These are phyloP conservation scores for Penicillium sp. DNA, from an alignment of 2,329 filamentous ascomycete genomes.

Conservation along the genomic window DNA sequence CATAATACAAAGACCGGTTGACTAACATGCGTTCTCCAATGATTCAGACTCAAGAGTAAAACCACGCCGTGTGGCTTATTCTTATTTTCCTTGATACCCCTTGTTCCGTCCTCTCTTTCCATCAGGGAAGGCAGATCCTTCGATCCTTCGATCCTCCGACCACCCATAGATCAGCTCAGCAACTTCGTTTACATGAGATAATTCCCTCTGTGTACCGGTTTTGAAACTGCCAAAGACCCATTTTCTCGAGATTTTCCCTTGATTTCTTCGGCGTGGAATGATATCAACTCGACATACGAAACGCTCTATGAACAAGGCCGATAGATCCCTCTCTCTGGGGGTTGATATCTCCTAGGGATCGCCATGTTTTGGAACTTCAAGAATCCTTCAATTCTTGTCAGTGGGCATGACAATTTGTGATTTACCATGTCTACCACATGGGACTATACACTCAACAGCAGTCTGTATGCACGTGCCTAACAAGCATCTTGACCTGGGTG, in stretches of 20 bases:
- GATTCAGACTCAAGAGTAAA: slow-evolving; percentile 6
- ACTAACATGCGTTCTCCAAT: slow-evolving; percentile 1
- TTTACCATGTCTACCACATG: not conserved
- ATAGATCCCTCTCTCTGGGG: not conserved
- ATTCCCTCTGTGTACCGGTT: not conserved
- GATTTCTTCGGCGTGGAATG: not conserved
- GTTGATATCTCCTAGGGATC: not conserved
- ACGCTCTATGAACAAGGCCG: not conserved
- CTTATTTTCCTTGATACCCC: slow-evolving; percentile 1
- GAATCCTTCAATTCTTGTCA: not conserved
- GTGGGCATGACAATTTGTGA: not conserved
- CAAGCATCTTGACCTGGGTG: not conserved
- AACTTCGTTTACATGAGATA: not conserved
- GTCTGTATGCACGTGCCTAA: no score
- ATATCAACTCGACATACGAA: not conserved
- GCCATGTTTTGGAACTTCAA: not conserved
- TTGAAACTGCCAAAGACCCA: not conserved
- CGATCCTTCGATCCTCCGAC: not conserved
- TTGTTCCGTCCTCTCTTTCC: not conserved
- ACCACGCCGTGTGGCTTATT: not conserved
- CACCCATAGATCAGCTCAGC: not conserved
- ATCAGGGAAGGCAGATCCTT: not conserved
- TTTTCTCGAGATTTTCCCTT: not conserved
- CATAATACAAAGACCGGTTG: not conserved
- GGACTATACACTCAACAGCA: not conserved